phyloP scores from a whole-genome alignment of 2,329 filamentous ascomycete genomes.

The Aspergillus novofumigatus region DNA sequence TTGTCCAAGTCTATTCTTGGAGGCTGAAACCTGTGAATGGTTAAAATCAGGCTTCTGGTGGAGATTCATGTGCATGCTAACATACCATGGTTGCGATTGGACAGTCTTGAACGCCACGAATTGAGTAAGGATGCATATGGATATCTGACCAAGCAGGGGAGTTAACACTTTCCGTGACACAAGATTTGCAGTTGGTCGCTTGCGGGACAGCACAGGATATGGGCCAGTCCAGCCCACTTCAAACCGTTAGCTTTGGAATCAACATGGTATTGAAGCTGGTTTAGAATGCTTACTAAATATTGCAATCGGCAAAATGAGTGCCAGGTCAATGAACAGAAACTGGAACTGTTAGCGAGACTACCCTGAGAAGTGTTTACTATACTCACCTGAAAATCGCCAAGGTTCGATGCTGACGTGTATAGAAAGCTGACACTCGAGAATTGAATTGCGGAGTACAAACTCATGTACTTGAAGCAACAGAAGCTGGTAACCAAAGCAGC shows the following conservation, averaged over 20 bases:
- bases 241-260: slow-evolving; percentile 2
- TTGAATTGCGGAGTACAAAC: slow-evolving; percentile 96
- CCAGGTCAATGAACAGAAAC: slow-evolving; percentile 92
- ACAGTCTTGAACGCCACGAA: slow-evolving; percentile 69
- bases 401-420: slow-evolving; percentile 86
- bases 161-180: slow-evolving; percentile 90
- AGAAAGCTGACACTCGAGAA: slow-evolving; percentile 96
- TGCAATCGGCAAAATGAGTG: slow-evolving; percentile 89
- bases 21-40: slow-evolving; percentile 63
- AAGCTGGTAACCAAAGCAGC: slow-evolving; percentile 97
- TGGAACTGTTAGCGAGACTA: slow-evolving; percentile 24
- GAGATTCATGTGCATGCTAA: slow-evolving; percentile 3
- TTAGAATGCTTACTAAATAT: slow-evolving; percentile 67
- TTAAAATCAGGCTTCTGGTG: slow-evolving; percentile 8
- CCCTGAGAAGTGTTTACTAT: background rate
- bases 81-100: slow-evolving; percentile 71
- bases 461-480: slow-evolving; percentile 99
- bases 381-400: slow-evolving; percentile 84
- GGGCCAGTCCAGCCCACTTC: slow-evolving; percentile 91
- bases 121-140: slow-evolving; percentile 74
- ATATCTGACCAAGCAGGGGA: slow-evolving; percentile 84
- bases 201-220: slow-evolving; percentile 69
- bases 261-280: background rate
- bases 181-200: slow-evolving; percentile 85
- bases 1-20: slow-evolving; percentile 73